phyloP scores from a whole-genome alignment of 306 rosid genomes.

The Vachellia pachyceras region DNA sequence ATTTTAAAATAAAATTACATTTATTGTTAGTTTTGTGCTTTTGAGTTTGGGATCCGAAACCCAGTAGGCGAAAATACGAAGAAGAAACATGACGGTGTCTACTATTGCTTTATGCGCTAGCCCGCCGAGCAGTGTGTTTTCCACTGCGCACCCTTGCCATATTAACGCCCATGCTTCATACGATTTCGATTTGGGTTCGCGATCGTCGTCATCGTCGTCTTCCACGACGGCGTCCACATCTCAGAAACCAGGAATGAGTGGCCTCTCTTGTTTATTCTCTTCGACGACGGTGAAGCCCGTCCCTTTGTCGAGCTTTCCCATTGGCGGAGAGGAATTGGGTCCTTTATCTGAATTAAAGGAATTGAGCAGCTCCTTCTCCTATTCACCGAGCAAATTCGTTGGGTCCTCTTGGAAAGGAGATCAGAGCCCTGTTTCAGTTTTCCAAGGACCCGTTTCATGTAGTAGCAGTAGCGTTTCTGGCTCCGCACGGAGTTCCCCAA shows the following conservation, averaged over 20 bases:
- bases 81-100: conserved; percentile 61
- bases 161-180: conserved; percentile 54
- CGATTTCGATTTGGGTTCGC: conserved; percentile 63
- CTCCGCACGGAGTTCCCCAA: conserved; percentile 52
- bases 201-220: conserved; percentile 57
- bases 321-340: conserved; percentile 70
- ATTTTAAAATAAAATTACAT: neutral
- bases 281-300: conserved; percentile 64
- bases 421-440: conserved; percentile 93
- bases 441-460: conserved; percentile 89
- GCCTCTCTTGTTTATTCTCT: conserved; percentile 80
- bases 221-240: conserved; percentile 52
- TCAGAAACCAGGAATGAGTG: conserved; percentile 61
- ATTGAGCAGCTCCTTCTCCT: conserved; percentile 71
- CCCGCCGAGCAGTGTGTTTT: conserved; percentile 66
- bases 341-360: conserved; percentile 76
- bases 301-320: conserved; percentile 58
- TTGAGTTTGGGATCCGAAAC: neutral
- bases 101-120: conserved; percentile 68
- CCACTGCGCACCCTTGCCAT: conserved; percentile 62
- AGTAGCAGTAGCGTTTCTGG: conserved; percentile 60
- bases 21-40: neutral
- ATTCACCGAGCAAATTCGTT: conserved; percentile 63
- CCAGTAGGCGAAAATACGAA: neutral
- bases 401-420: conserved; percentile 72